A percentile compares a stretch with the other conserved stretches of the same genome.
These are phyloP conservation scores for Hyparrhenia diplandra DNA, from an alignment of 176 grass and related monocot species.

Conservation along the genomic window DNA sequence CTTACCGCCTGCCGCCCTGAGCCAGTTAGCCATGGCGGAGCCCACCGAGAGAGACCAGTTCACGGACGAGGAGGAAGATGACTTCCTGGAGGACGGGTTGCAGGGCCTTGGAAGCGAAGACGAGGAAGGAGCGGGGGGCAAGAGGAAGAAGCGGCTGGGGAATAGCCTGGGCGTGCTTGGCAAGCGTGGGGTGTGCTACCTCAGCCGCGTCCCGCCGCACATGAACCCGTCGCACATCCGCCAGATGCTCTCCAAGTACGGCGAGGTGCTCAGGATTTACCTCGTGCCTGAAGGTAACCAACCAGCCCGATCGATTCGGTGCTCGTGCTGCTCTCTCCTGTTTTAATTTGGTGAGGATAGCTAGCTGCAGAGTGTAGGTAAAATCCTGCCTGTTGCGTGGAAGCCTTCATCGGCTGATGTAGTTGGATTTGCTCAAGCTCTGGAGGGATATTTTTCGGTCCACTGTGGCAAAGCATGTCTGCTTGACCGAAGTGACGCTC, in stretches of 20 bases:
- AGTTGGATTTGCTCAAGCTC: neutral
- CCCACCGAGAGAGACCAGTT: slow-evolving; percentile 4
- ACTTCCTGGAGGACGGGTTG: neutral
- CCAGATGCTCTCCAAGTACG: slow-evolving; percentile 82
- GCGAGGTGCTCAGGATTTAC: slow-evolving; percentile 87
- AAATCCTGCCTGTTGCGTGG: neutral
- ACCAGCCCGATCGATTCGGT: neutral
- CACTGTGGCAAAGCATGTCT: neutral
- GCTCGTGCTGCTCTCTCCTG: too few relatives aligned
- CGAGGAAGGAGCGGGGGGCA: neutral
- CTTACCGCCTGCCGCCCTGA: neutral
- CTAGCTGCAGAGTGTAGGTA: neutral
- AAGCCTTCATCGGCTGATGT: neutral
- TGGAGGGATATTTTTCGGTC: too few relatives aligned
- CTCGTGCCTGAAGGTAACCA: slow-evolving; percentile 84
- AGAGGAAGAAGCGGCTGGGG: slow-evolving; percentile 34
- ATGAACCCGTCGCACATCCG: slow-evolving; percentile 93
- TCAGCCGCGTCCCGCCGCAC: slow-evolving; percentile 85
- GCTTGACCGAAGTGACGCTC: neutral
- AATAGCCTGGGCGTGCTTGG: slow-evolving; percentile 21
- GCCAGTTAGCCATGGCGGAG: slow-evolving; percentile 14
- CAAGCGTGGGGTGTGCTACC: slow-evolving; percentile 80
- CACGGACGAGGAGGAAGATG: slow-evolving; percentile 14
- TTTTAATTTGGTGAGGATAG: neutral
- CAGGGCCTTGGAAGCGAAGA: slow-evolving; percentile 15